Base-by-base conservation (phyloP, 805 yeast species). In the Starmerella kuoi region DNA sequence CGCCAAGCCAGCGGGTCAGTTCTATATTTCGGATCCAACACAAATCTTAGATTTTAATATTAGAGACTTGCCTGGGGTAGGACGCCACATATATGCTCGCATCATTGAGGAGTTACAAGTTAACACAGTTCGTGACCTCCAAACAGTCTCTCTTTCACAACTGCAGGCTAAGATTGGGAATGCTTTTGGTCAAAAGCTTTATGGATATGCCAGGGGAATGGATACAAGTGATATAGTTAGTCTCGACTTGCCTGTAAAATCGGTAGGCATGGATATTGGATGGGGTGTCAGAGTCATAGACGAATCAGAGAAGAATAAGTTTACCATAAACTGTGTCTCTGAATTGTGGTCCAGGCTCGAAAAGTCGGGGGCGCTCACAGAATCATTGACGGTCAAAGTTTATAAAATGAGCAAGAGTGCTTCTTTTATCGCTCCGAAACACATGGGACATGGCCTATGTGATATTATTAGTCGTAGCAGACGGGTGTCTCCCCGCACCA, bases 191-290 rank as follows among this genome's bases (percentile, higher is more conserved):
- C 54, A 58, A 4, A 82, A 77, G 42, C 58, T 88, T 0, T 70
- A 56, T 51, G 67, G 74, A 1, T 77, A 72, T 49, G 64, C 79
- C 6, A 57, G 76, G 11, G 96, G 95, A 0, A 60, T 67, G 9
- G 96, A 88, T 59, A 21, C 50, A 3, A 41, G 37, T 4, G 71
- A 78, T 38, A 74, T 72, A 30, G 63, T 74, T 62, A 40, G 42
- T 35, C 37, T 76, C 17, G 68, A 73, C 30, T 31, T 37, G 3
- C 55, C 55, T 11, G 66, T 94, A 22, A 85, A 84, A 52, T 73
- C 91, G 1, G 70, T 88, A 0, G 84, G 94, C 0, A 80, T 86
- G 3, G 97, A 88, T 55, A 79, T 88, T 22, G 83, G 85, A 48
- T 88, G 85, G 79, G 97, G 95, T 0, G 81, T 88, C 1, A 57